These are phyloP conservation scores for Rhododendron henanense DNA, from an alignment of 148 eudicot species.

Conservation along the genomic window DNA sequence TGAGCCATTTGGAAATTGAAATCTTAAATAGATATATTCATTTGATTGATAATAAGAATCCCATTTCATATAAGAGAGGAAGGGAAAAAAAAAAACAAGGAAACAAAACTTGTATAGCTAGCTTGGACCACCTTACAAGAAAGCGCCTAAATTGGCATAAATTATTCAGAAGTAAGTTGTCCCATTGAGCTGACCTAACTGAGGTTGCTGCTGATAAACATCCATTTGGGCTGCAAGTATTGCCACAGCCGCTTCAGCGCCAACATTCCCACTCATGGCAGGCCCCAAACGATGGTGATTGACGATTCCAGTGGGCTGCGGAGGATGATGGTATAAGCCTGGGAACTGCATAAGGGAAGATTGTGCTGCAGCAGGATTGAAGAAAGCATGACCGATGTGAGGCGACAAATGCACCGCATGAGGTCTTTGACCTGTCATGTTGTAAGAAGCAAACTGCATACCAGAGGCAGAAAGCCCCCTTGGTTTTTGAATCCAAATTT, in stretches of 20 bases:
- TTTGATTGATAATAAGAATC: conserved; percentile 14
- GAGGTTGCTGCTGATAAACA: conserved; percentile 74
- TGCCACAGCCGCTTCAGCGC: conserved; percentile 45
- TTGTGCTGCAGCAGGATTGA: conserved; percentile 64
- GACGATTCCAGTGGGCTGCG: conserved; percentile 50
- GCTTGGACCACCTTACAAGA: conserved; percentile 14
- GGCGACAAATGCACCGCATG: conserved; percentile 72
- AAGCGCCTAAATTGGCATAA: conserved; percentile 1
- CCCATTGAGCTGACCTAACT: conserved; percentile 70
- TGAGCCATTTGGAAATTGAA: background rate
- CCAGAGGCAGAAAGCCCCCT: conserved; percentile 46
- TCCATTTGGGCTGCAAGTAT: conserved; percentile 64
- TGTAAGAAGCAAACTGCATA: conserved; percentile 71
- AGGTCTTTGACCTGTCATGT: conserved; percentile 69
- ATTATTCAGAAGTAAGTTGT: conserved; percentile 52
- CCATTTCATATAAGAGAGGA: conserved; percentile 18
- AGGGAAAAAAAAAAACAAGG: background rate
- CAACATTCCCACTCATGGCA: conserved; percentile 41
- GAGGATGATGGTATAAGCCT: conserved; percentile 54
- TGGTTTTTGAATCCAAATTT: conserved; percentile 67
- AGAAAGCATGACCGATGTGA: conserved; percentile 60
- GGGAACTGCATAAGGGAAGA: conserved; percentile 82
- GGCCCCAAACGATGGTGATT: conserved; percentile 64
- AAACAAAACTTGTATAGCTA: conserved; percentile 23
- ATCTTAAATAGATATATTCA: conserved; percentile 30